These are phyloP conservation scores for Thalassiosira allenii DNA, from an alignment of 352 stramenopile species.

Conservation along the genomic window DNA sequence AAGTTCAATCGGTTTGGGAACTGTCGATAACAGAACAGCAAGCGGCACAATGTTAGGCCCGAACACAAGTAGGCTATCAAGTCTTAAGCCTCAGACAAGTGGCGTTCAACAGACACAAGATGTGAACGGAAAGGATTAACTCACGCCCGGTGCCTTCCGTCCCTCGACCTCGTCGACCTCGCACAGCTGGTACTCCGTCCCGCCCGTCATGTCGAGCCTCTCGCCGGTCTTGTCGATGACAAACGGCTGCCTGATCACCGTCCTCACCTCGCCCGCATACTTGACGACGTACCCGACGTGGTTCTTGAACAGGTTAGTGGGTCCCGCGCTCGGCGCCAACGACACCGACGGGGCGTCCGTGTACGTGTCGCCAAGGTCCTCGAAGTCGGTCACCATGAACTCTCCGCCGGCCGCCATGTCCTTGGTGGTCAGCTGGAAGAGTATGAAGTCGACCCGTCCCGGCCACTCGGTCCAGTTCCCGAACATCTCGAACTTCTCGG, in stretches of 20 bases:
- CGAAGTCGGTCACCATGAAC: conserved; percentile 12
- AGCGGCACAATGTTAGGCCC: too few relatives aligned
- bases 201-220: conserved; percentile 54
- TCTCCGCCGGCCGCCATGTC: not conserved
- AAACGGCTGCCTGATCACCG: conserved; percentile 51
- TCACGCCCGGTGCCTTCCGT: conserved; percentile 11
- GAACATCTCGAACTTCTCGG: conserved; percentile 44
- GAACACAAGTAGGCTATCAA: too few relatives aligned
- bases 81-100: too few relatives aligned
- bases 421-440: conserved; percentile 3
- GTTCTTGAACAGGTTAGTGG: conserved; percentile 32
- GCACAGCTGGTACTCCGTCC: conserved; percentile 40
- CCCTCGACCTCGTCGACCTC: conserved; percentile 59
- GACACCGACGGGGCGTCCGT: conserved; percentile 24
- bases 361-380: conserved; percentile 15
- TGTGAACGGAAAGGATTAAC: too few relatives aligned
- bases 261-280: conserved; percentile 56
- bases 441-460: conserved; percentile 11
- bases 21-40: conserved; percentile 1
- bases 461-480: conserved; percentile 29
- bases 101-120: too few relatives aligned
- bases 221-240: conserved; percentile 53
- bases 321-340: conserved; percentile 13
- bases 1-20: conserved; percentile 59
- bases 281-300: conserved; percentile 49